Base-by-base conservation (phyloP, 331 rosid genomes). In the Malus hybrid region DNA sequence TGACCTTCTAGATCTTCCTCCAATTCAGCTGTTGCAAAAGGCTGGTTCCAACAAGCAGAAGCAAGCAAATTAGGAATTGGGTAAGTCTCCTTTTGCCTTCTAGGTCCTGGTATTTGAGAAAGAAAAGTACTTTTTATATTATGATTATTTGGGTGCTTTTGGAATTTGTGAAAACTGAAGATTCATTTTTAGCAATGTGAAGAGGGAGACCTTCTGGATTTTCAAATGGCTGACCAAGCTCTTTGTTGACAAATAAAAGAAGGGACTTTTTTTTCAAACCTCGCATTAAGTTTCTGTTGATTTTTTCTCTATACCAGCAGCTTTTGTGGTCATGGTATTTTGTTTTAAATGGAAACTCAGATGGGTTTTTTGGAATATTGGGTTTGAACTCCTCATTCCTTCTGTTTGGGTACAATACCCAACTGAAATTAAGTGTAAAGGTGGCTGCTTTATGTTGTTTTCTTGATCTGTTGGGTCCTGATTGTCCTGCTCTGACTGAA, bases 121-220 rank as follows among this genome's bases (percentile, higher is more conserved):
- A 52, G 65, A 67, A 65, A 72, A 46, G 24, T 52, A 44, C 72
- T 67, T 34, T 42, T 7, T 74, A 67, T 68, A 42, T 70, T 67
- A 64, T 52, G 75, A 69, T 81, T 71, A 9, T 73, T 72, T 69
- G 55, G 12, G 63, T 76, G 48, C 48, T 42, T 69, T 79, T 18
- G 60, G 77, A 36, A 73, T 72, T 55, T 50, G 65, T 56, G 69
- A 42, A 9, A 28, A 62, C 48, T 27, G 32, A 28, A 16, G 67
- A 68, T 78, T 36, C 48, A 70, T 67, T 77, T 28, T 54, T 72
- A 73, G 75, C 84, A 90, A 80, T 80, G 93, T 76, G 18, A 77
- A 77, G 80, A 72, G 75, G 80, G 52, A 73, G 71, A 70, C 78
- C 79, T 75, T 83, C 84, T 68, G 73, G 87, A 75, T 79, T 82